Evolutionary conservation across 495 filamentous ascomycete species (phyloP).

Genomic region (Bacidia gigantensis): DNA sequence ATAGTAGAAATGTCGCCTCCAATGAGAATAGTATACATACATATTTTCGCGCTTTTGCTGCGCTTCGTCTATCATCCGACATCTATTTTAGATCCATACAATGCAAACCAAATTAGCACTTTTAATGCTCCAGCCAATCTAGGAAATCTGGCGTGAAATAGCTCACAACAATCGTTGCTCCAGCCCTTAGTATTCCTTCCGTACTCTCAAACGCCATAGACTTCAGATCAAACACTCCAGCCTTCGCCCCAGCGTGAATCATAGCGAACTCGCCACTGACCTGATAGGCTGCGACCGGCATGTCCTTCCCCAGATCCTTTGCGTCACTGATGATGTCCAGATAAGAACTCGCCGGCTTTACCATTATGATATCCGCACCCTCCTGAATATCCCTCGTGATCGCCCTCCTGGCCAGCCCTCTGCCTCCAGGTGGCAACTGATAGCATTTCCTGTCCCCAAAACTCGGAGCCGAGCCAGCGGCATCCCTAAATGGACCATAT

Average conservation of each 20-base stretch:
- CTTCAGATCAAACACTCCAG: constrained; percentile 94
- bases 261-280: constrained; percentile 96
- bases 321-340: constrained; percentile 94
- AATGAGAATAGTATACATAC: too few relatives aligned
- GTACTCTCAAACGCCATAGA: constrained; percentile 90
- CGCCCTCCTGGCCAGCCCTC: constrained; percentile 85
- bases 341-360: constrained; percentile 89
- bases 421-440: constrained; percentile 81
- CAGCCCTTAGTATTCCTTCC: constrained; percentile 82
- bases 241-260: constrained; percentile 92
- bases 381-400: constrained; percentile 82
- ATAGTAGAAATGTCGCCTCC: too few relatives aligned
- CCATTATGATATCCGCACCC: constrained; percentile 97
- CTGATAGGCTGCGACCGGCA: constrained; percentile 91
- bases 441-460: constrained; percentile 96
- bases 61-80: too few relatives aligned
- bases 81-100: too few relatives aligned
- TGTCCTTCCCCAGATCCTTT: constrained; percentile 76
- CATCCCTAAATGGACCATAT: constrained; percentile 94
- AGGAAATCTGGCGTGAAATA: constrained; percentile 93
- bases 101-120: neutral
- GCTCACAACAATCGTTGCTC: constrained; percentile 78
- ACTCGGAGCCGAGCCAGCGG: constrained; percentile 78
- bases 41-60: too few relatives aligned
- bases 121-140: constrained; percentile 50